Evolutionary conservation across 345 rosid genomes (phyloP), one percentile per base, ranked within the genome.

Genomic region (Arabidopsis arenosa): DNA sequence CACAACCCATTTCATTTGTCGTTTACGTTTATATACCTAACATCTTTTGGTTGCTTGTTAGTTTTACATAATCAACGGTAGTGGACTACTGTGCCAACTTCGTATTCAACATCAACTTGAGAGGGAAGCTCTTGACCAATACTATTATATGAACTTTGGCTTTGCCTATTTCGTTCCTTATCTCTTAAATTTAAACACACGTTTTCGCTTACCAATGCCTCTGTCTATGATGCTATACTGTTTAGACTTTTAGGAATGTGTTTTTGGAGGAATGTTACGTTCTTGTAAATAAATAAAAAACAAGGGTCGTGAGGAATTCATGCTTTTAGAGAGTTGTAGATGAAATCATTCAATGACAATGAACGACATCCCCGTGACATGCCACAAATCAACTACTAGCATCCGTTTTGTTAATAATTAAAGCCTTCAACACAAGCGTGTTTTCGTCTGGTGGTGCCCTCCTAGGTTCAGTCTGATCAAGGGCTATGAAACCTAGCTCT

Each of bases 321-420:
- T 67, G 72, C 4, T 13, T 66, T 55, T 28, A 23, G n/a, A 21
- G 40, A 56, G 54, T 57, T 56, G 56, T 57, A 12, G 44, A 70
- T 26, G 21, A 44, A 44, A 7, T 7, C 12, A 35, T 55, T 30
- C 17, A 4, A 26, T 41, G 52, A 69, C 4, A 15, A 41, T 10
- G 53, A 41, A 43, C 63, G 30, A 28, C 52, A 43, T 41, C 17
- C 40, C 30, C 53, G 32, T 68, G 41, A 56, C 43, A 10, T 41
- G 5, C 15, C 41, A 55, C 40, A 41, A 30, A 55, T n/a, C 37
- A 53, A 68, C n/a, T 4, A 53, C 23, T 36, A 51, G 9, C 48
- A 23, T 39, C 23, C 14, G 9, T 36, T 45, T 47, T 51, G 60
- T 9, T 53, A 0, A 10, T 53, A 0, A 10, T 12, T 2, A 11